Percentiles rank a stretch among this genome's conserved stretches.
Evolutionary conservation across 2,329 filamentous ascomycete genomes (phyloP).

Genomic region (Botrytis paeoniae): DNA sequence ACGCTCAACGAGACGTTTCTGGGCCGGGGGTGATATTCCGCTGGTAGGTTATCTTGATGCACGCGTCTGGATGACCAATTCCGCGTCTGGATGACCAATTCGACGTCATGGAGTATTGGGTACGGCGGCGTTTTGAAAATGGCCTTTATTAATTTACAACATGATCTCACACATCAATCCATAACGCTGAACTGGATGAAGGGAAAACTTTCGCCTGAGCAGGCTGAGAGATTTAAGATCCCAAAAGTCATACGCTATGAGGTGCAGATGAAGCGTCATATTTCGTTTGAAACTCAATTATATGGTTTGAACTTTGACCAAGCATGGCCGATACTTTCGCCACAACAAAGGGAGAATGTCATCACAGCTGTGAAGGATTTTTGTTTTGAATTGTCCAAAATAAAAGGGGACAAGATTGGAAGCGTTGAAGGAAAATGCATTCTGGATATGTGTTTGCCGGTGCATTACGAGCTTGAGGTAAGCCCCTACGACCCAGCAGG

Average conservation of each 20-base stretch:
- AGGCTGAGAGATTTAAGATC: neutral
- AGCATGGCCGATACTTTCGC: neutral
- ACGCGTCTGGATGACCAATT: neutral
- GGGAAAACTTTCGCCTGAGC: neutral
- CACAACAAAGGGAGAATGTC: neutral
- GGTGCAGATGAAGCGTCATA: neutral
- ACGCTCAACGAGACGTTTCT: neutral
- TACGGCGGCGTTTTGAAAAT: neutral
- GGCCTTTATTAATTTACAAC: neutral
- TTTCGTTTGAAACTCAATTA: neutral
- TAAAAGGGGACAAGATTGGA: neutral
- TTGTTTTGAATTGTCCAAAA: neutral
- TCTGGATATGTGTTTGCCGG: fast-evolving
- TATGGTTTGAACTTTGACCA: neutral
- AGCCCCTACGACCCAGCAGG: neutral
- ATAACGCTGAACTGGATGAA: neutral
- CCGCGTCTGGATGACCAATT: neutral
- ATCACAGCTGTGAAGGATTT: neutral
- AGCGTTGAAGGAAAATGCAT: neutral
- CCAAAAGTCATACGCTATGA: neutral
- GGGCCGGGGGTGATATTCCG: neutral
- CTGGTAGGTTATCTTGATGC: neutral
- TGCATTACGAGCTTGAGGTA: fast-evolving
- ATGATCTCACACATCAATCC: neutral
- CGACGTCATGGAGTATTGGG: neutral